phyloP scores from a whole-genome alignment of 2,329 filamentous ascomycete species.

The Aspergillus piperis region DNA sequence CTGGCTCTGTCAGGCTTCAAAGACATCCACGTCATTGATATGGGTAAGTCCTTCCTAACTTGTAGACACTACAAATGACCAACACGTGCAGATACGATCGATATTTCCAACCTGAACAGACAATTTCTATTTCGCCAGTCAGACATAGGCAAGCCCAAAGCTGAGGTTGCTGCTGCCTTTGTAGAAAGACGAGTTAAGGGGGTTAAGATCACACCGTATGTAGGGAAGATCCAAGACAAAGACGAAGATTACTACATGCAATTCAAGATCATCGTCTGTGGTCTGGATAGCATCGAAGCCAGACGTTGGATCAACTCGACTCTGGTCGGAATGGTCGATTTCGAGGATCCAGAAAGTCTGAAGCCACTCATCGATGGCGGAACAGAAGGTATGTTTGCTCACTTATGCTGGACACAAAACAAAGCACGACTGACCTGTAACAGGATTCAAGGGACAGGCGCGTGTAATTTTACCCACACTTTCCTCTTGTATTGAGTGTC shows the following conservation, averaged over 20 bases:
- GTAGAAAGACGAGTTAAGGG: conserved; percentile 87
- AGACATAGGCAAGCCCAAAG: conserved; percentile 92
- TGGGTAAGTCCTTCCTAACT: conserved; percentile 62
- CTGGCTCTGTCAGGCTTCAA: conserved; percentile 93
- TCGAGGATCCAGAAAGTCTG: conserved; percentile 76
- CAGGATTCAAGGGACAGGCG: conserved; percentile 93
- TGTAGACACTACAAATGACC: conserved; percentile 2
- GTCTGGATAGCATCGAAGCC: conserved; percentile 94
- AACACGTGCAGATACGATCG: conserved; percentile 77
- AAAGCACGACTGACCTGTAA: conserved; percentile 18
- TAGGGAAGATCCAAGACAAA: conserved; percentile 94
- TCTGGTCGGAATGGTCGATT: conserved; percentile 85
- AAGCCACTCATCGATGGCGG: conserved; percentile 96
- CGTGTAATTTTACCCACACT: conserved; percentile 89
- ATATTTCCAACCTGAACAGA: conserved; percentile 95
- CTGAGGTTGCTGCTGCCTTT: conserved; percentile 87
- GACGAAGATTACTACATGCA: conserved; percentile 96
- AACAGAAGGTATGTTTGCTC: conserved; percentile 67
- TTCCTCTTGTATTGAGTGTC: conserved; percentile 96
- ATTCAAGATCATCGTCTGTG: conserved; percentile 91
- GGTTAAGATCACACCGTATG: conserved; percentile 90
- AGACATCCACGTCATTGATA: conserved; percentile 97
- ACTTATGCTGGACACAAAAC: neutral
- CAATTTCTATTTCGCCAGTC: conserved; percentile 92
- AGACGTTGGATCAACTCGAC: conserved; percentile 98